Evolutionary conservation across 495 filamentous ascomycete species (phyloP).

Genomic region (Diplogelasinospora grovesii): DNA sequence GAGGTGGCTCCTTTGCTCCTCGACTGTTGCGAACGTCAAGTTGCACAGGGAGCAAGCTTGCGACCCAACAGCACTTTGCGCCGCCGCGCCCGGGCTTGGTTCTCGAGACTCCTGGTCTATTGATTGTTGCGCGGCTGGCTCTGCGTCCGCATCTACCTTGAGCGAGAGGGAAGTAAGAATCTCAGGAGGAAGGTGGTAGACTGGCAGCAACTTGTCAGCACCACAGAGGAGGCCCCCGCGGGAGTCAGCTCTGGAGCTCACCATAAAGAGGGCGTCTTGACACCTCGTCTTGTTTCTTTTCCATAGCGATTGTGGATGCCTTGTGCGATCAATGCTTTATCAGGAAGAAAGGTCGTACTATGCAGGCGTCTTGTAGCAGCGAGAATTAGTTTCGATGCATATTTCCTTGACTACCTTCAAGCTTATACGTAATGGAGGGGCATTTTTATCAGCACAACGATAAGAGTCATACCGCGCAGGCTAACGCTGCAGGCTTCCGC

Average conservation of each 20-base stretch:
- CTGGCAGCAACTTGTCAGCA: too few species aligned
- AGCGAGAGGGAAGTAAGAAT: conserved; percentile 62
- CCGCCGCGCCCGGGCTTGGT: conserved; percentile 30
- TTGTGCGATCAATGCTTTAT: not conserved
- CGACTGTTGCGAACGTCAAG: conserved; percentile 58
- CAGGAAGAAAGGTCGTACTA: not conserved
- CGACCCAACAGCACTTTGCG: conserved; percentile 46
- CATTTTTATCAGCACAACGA: conserved; percentile 4
- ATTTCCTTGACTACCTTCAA: not conserved
- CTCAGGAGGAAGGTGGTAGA: conserved; percentile 80
- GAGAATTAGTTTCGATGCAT: too few species aligned
- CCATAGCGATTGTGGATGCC: conserved; percentile 12
- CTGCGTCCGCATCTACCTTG: conserved; percentile 41
- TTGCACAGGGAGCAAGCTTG: conserved; percentile 80
- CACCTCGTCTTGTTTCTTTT: conserved; percentile 30
- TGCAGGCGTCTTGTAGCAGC: not conserved
- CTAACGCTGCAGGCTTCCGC: too few species aligned
- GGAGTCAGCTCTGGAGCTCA: too few species aligned
- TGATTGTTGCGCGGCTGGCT: conserved; percentile 21
- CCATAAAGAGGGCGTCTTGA: conserved; percentile 38
- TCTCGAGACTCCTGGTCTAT: conserved; percentile 14
- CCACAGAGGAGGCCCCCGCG: too few species aligned
- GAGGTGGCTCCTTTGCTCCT: conserved; percentile 79
- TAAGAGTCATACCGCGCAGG: not conserved
- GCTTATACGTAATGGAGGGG: conserved; percentile 1